phyloP scores from a whole-genome alignment of 2,329 filamentous ascomycete genomes.

The Fusarium falciforme region DNA sequence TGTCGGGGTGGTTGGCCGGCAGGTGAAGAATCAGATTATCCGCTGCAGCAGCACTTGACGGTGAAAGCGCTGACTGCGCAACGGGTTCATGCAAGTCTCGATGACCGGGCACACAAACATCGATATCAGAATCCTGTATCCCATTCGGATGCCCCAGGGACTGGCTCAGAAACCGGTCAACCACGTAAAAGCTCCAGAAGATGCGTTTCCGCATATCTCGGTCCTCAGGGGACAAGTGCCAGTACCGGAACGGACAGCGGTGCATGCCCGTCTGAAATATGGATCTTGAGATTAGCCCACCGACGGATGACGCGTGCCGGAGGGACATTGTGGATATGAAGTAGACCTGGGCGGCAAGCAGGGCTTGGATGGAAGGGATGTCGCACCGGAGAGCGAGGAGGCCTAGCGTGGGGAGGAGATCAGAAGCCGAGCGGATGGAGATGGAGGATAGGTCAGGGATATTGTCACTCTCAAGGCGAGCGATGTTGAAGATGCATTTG shows the following conservation, averaged over 20 bases:
- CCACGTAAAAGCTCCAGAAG: slow-evolving; percentile 53
- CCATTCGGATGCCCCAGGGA: slow-evolving; percentile 50
- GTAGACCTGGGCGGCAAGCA: slow-evolving; percentile 61
- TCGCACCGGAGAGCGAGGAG: slow-evolving; percentile 56
- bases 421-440: slow-evolving; percentile 51
- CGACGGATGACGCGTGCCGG: slow-evolving; percentile 59
- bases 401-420: slow-evolving; percentile 52
- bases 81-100: slow-evolving; percentile 39
- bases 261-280: slow-evolving; percentile 63
- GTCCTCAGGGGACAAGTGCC: slow-evolving; percentile 50
- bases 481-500: slow-evolving; percentile 64
- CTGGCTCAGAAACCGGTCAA: slow-evolving; percentile 52
- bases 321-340: slow-evolving; percentile 60
- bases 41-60: background rate
- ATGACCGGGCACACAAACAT: slow-evolving; percentile 50
- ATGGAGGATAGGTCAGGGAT: slow-evolving; percentile 42
- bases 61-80: background rate
- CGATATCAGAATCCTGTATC: slow-evolving; percentile 51
- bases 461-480: slow-evolving; percentile 40
- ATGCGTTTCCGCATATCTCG: slow-evolving; percentile 53
- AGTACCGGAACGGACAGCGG: slow-evolving; percentile 63
- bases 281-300: slow-evolving; percentile 58
- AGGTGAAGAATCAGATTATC: slow-evolving; percentile 14
- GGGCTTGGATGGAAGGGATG: slow-evolving; percentile 58
- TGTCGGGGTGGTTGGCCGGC: slow-evolving; percentile 13